Conservation (phyloP, 257 asterid species). For the Schizonepeta tenuifolia region DNA sequence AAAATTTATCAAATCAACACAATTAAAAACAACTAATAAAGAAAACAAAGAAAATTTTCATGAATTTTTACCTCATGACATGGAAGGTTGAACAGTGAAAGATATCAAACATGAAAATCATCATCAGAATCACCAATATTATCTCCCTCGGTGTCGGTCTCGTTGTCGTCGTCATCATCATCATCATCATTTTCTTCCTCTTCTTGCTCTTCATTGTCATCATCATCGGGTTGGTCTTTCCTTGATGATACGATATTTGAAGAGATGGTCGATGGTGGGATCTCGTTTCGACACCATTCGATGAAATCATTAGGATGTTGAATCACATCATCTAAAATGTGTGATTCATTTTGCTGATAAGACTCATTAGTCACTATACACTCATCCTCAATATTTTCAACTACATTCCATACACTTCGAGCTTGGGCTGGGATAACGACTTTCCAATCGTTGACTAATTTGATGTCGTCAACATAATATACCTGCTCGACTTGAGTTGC, state of each 20-base stretch:
- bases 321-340: background rate
- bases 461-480: too few species aligned
- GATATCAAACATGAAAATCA: too few species aligned
- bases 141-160: too few species aligned
- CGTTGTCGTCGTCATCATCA: too few species aligned
- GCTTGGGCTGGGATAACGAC: background rate
- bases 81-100: too few species aligned
- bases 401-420: background rate
- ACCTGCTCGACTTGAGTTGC: background rate
- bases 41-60: too few species aligned
- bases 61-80: too few species aligned
- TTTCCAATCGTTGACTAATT: background rate
- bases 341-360: background rate
- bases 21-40: too few species aligned
- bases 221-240: background rate
- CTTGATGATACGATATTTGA: background rate
- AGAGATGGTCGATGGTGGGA: background rate
- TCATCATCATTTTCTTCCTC: background rate
- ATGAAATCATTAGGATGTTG: background rate
- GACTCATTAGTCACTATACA: too few species aligned
- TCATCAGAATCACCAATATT: too few species aligned
- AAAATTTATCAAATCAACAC: too few species aligned
- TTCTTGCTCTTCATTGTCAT: background rate
- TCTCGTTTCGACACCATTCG: background rate
- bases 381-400: background rate